Base-by-base conservation (phyloP, 192 early-diverging fungal genomes). In the Coemansia sp. region DNA sequence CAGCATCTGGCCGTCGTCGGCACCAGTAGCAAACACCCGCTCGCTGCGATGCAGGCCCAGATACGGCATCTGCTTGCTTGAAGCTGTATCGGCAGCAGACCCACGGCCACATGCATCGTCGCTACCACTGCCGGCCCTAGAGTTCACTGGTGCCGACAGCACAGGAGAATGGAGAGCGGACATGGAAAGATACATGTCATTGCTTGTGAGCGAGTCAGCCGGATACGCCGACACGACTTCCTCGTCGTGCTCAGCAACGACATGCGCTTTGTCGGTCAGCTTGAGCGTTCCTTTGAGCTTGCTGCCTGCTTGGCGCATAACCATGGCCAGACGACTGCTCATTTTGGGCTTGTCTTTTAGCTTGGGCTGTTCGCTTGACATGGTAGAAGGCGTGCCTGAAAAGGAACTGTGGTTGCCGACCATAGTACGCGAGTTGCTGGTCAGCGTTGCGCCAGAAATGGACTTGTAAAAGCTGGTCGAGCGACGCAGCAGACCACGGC, bases 391-490 rank as follows among this genome's bases (percentile, higher is more conserved):
- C 1, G 32, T 34, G 10, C 32, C 10, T 34, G 32, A 9, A 23
- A 47, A 49, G n/a, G 46, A 48, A 23, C n/a, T 36, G 3, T 34
- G 48, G 9, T 51, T 32, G 5, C 48, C 32, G 10, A 4, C 32
- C n/a, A 32, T 36, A 14, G 16, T 51, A n/a, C 48, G 48, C 32
- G 17, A 36, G 17, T 28, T 49, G 56, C 23, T 38, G 28, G 12
- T 9, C 21, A 23, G 12, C 5, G 46, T n/a, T 0, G 65, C n/a
- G 12, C 66, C 62, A 9, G 67, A 60, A 37, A 66, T 40, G 7
- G 54, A 44, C 34, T 66, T 70, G 68, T 51, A 77, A 32, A 77
- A 63, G 53, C 74, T 77, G 58, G 69, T 52, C 4, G 74, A 77
- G 42, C 63, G 67, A 16, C 74, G 67, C 6, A 77, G 51, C 30